These are phyloP conservation scores for Aureobasidium subglaciale DNA, from an alignment of 2,329 filamentous ascomycete genomes.

Conservation along the genomic window DNA sequence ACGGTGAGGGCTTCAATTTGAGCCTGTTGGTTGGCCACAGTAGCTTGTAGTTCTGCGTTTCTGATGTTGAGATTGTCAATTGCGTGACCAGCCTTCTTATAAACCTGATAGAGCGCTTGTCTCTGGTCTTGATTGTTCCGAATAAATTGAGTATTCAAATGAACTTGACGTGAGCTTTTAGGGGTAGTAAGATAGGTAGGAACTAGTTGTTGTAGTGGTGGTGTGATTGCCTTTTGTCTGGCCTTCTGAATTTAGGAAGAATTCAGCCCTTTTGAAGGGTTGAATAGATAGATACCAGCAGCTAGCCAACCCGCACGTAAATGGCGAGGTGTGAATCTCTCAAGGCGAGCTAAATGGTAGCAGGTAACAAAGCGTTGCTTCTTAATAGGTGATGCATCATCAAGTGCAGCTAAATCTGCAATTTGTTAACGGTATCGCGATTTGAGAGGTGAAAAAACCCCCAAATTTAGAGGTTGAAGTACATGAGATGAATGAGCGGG, in stretches of 20 bases:
- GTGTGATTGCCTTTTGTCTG: background rate
- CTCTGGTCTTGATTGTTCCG: background rate
- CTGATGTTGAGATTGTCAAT: background rate
- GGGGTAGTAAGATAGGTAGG: background rate
- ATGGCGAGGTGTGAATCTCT: background rate
- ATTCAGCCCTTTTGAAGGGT: background rate
- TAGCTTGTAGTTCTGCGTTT: background rate
- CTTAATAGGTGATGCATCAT: background rate
- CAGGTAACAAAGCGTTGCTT: background rate
- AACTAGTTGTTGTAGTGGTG: background rate
- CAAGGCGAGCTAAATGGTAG: background rate
- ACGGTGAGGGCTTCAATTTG: background rate
- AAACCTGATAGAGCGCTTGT: background rate
- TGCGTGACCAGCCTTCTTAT: background rate
- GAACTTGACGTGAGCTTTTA: background rate
- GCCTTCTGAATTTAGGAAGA: background rate
- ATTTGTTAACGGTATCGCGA: background rate
- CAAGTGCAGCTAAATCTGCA: background rate
- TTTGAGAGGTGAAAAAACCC: background rate
- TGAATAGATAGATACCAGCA: background rate
- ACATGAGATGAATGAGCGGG: background rate
- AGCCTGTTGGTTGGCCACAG: background rate
- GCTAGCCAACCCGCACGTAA: background rate
- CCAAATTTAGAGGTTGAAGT: background rate
- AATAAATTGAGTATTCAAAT: background rate